These are phyloP conservation scores for Neurospora sp. DNA, from an alignment of 495 filamentous ascomycete genomes.

Conservation along the genomic window DNA sequence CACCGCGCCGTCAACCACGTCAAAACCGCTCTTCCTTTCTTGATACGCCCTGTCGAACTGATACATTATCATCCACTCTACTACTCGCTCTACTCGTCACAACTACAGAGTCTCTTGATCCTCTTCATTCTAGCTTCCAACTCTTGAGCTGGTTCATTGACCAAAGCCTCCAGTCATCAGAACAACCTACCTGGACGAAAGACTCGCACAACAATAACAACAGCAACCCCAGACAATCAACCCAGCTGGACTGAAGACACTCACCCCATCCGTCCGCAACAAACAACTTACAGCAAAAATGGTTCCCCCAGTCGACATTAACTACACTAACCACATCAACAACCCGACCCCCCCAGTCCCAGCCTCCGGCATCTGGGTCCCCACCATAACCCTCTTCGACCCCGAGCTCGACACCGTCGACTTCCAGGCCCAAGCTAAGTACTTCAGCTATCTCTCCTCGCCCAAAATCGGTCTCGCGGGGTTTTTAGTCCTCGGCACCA, in stretches of 20 bases:
- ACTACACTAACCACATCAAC: no score
- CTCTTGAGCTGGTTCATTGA: background rate
- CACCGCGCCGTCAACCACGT: background rate
- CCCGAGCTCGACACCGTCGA: slow-evolving; percentile 42
- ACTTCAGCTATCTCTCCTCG: slow-evolving; percentile 42
- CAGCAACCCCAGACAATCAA: background rate
- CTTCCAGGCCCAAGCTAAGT: slow-evolving; percentile 36
- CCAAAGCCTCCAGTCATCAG: background rate
- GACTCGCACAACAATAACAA: background rate
- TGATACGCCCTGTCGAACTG: background rate
- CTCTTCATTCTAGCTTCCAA: background rate
- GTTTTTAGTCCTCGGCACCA: slow-evolving; percentile 53
- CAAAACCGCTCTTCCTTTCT: background rate
- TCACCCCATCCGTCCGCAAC: background rate
- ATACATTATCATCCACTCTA: no score
- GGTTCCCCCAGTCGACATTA: no score
- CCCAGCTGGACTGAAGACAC: background rate
- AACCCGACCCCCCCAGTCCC: slow-evolving; percentile 20
- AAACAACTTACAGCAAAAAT: background rate
- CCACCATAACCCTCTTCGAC: slow-evolving; percentile 45
- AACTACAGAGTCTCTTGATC: background rate
- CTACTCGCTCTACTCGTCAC: background rate
- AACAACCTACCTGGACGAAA: background rate
- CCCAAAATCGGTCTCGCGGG: slow-evolving; percentile 44
- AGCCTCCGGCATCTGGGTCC: slow-evolving; percentile 33